A percentile compares a stretch with the other conserved stretches of the same genome.
These are phyloP conservation scores for Hyaloscypha variabilis DNA, from an alignment of 495 filamentous ascomycete species.

Conservation along the genomic window DNA sequence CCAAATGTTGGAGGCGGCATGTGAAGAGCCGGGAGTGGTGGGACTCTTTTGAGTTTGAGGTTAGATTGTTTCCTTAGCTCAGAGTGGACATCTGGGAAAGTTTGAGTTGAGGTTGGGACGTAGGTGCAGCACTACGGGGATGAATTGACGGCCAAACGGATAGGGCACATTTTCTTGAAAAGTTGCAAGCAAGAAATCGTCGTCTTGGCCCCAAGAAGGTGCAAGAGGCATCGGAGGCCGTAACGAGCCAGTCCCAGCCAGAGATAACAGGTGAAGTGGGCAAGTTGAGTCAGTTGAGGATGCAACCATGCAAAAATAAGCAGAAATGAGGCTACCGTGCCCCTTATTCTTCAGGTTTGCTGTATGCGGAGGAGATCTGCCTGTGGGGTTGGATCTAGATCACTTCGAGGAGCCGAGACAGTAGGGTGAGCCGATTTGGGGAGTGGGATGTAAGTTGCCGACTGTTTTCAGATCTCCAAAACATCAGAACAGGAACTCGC, in stretches of 20 bases:
- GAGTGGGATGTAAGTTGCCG: conserved; percentile 1
- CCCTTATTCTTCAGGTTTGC: neutral
- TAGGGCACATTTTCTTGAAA: neutral
- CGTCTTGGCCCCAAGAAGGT: no score
- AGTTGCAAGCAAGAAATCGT: no score
- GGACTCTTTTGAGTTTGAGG: neutral
- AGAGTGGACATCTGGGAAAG: neutral
- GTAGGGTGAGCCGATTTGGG: neutral
- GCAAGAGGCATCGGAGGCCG: no score
- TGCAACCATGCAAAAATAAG: no score
- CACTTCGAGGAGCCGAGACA: neutral
- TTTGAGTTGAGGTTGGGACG: neutral
- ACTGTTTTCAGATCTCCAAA: neutral
- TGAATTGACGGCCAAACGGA: neutral
- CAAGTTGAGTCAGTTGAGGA: neutral
- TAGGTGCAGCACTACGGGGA: no score
- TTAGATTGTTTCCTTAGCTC: neutral
- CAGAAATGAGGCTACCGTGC: no score
- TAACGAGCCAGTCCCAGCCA: no score
- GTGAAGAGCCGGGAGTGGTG: neutral
- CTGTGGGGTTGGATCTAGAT: neutral
- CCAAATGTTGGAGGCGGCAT: neutral
- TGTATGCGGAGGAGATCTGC: neutral
- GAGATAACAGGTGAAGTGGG: neutral
- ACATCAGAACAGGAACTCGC: neutral